Percentiles rank a stretch among this genome's conserved stretches.
These are phyloP conservation scores for Neofusicoccum sp. DNA, from an alignment of 2,329 filamentous ascomycete species.

Conservation along the genomic window DNA sequence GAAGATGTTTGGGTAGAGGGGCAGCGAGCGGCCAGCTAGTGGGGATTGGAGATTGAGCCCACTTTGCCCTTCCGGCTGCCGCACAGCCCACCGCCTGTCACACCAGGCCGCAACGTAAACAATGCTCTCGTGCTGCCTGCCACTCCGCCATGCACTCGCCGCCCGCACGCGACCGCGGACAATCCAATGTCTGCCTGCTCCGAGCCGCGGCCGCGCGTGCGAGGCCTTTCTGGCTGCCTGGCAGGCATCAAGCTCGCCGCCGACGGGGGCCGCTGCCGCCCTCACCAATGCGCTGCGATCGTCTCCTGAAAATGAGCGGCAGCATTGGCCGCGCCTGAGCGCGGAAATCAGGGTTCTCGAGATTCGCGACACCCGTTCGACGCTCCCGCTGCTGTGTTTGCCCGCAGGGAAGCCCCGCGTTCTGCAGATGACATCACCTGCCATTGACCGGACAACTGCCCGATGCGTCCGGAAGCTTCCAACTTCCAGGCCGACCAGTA, in stretches of 20 bases:
- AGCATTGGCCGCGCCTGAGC: background rate
- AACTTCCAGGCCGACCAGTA: background rate
- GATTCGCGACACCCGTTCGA: background rate
- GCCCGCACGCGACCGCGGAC: background rate
- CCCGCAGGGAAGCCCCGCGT: slow-evolving; percentile 1
- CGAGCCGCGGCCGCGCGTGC: too few relatives aligned
- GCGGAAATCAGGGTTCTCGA: background rate
- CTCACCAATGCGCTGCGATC: background rate
- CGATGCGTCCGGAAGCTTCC: background rate
- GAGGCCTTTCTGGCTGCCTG: too few relatives aligned
- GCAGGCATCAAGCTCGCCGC: background rate
- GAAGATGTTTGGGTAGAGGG: slow-evolving; percentile 14
- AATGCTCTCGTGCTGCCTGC: background rate
- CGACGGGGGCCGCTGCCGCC: background rate
- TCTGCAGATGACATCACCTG: slow-evolving; percentile 4
- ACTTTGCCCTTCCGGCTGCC: background rate
- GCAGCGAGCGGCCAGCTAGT: slow-evolving; percentile 13
- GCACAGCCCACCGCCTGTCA: slow-evolving; percentile 13
- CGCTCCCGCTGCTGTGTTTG: background rate
- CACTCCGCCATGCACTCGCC: background rate
- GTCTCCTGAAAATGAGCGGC: background rate
- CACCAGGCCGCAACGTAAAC: slow-evolving; percentile 11
- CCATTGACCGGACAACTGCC: background rate
- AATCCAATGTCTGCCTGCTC: too few relatives aligned
- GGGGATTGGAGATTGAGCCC: slow-evolving; percentile 15